phyloP scores from a whole-genome alignment of 495 filamentous ascomycete genomes.

The Aspergillus bertholletiae region DNA sequence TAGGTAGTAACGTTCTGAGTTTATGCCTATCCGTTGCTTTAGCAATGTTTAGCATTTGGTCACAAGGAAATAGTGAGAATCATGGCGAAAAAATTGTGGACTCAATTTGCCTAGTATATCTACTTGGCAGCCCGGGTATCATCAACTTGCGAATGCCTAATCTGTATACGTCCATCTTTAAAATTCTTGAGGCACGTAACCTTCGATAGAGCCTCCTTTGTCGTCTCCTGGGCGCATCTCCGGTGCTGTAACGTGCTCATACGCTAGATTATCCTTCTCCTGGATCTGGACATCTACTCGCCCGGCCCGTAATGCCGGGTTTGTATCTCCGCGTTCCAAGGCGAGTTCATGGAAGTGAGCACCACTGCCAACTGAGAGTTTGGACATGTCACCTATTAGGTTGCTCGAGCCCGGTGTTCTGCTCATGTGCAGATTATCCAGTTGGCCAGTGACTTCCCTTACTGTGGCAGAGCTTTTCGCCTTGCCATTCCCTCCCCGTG shows the following conservation, averaged over 20 bases:
- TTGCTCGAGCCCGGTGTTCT: conserved; percentile 7
- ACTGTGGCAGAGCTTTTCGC: conserved; percentile 11
- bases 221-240: conserved; percentile 34
- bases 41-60: no score
- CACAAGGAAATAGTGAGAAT: no score
- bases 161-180: not conserved
- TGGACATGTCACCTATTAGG: conserved; percentile 20
- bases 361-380: conserved; percentile 21
- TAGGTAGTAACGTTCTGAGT: no score
- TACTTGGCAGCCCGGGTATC: not conserved
- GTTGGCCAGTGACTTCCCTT: conserved; percentile 24
- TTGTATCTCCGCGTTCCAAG: conserved; percentile 45
- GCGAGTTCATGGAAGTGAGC: conserved; percentile 36
- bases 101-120: not conserved
- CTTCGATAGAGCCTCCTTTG: conserved; percentile 43
- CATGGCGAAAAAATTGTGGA: no score
- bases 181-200: conserved; percentile 33
- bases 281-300: conserved; percentile 36
- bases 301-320: conserved; percentile 22
- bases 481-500: conserved; percentile 13
- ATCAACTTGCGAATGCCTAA: conserved; percentile 1
- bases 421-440: conserved; percentile 29
- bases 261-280: conserved; percentile 31
- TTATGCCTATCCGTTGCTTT: no score
- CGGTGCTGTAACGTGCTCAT: conserved; percentile 21